Evolutionary conservation across 179 eudicot genomes (phyloP).

Genomic region (Vitellaria paradoxa): DNA sequence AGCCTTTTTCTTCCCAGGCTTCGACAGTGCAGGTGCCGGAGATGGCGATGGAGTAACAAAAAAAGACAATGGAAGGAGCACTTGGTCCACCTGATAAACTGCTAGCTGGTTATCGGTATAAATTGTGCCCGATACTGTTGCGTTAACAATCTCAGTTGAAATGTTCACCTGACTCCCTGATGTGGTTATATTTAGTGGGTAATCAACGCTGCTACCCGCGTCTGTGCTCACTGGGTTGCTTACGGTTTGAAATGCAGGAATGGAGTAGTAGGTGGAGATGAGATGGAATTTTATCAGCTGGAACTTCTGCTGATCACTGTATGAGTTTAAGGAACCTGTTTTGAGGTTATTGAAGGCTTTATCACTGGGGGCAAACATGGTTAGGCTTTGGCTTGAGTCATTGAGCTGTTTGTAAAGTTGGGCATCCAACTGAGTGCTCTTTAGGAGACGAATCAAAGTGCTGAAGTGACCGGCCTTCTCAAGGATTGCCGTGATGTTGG

Average conservation of each 20-base stretch:
- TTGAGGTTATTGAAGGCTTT: neutral
- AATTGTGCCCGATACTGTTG: conserved; percentile 14
- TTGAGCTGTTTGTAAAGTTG: conserved; percentile 32
- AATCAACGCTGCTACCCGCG: conserved; percentile 20
- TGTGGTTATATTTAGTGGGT: conserved; percentile 22
- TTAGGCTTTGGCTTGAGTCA: conserved; percentile 36
- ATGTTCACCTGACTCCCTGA: conserved; percentile 20
- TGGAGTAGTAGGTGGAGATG: conserved; percentile 13
- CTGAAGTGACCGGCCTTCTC: neutral
- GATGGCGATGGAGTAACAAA: conserved; percentile 18
- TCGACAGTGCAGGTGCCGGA: neutral
- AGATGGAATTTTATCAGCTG: conserved; percentile 19
- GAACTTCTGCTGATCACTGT: conserved; percentile 17
- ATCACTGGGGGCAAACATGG: conserved; percentile 9
- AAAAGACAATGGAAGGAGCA: conserved; percentile 20
- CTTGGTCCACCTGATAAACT: conserved; percentile 27
- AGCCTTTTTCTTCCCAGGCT: neutral
- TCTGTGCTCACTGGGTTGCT: conserved; percentile 29
- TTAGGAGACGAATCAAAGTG: conserved; percentile 23
- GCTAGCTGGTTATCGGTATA: conserved; percentile 25
- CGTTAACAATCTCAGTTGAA: conserved; percentile 24
- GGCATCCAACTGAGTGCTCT: conserved; percentile 19
- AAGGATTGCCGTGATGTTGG: conserved; percentile 17
- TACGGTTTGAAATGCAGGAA: conserved; percentile 25
- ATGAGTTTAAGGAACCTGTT: neutral